Base-by-base conservation (phyloP, 2,329 filamentous ascomycete genomes). In the Ascochyta koolunga region DNA sequence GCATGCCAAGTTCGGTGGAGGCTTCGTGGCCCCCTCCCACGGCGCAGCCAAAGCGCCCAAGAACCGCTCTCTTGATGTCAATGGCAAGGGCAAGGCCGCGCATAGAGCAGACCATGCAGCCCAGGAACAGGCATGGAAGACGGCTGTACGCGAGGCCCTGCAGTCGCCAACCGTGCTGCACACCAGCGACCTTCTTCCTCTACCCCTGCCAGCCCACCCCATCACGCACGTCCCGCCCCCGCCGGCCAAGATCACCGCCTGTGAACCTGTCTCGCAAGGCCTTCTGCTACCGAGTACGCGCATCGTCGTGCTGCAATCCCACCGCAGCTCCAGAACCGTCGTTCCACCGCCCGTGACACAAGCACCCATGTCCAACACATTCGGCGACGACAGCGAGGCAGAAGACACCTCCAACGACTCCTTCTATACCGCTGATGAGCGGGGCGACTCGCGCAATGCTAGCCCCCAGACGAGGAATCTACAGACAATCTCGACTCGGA, bases 231-330 rank as follows among this genome's bases (percentile, higher is more conserved):
- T 90, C 16, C 86, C 90, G 21, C 85, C 91, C 13, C 90, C 91
- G 36, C 91, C 93, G 0, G 95, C 91, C 36, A 92, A 89, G 76
- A 90, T 98, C 56, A 87, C 90, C 41, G 86, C 96, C n/a, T 98
- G 93, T 71, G 95, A 99, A 72, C 95, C 95, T 8, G 92, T 98
- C 15, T 86, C 90, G 5, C 95, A 99, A 75, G 95, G 95, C 8
- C 75, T 95, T 5, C 73, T 99, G 40, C 83, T 87, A 8, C 82
- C 90, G 0, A 83, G 80, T 11, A 99, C 93, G 15, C 92, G 89
- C 66, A 91, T 99, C 52, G 87, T 99, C 21, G 81, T 98, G 19
- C 87, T 90, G 41, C 83, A 84, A 81, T 62, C 81, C 79, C 83
- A 85, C 53, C 70, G 67, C 37, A 61, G 70, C 80, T 72, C 68